Conservation (phyloP, 768 basidiomycete genomes). For the Gloeophyllum trabeum region DNA sequence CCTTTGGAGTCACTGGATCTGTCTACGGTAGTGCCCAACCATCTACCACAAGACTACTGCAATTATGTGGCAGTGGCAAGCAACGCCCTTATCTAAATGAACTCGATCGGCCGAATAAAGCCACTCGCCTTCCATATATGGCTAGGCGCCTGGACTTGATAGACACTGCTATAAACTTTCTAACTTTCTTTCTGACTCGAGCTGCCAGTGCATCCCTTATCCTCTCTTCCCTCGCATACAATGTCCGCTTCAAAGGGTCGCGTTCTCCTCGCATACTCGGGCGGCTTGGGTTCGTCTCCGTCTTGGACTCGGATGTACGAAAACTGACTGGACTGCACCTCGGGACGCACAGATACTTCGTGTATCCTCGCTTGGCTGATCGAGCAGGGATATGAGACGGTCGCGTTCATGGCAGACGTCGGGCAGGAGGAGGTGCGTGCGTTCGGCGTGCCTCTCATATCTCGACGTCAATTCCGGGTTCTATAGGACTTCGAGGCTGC, state of each 20-base stretch:
- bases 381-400: conserved; percentile 95
- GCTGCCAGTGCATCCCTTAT: neutral
- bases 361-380: conserved; percentile 99
- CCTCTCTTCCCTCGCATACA: neutral
- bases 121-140: no score
- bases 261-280: conserved; percentile 95
- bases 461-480: neutral
- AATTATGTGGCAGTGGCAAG: no score
- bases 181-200: no score
- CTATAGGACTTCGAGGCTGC: conserved; percentile 41
- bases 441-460: neutral
- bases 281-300: conserved; percentile 66
- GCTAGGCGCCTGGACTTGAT: no score
- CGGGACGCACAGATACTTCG: conserved; percentile 65
- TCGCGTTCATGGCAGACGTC: conserved; percentile 95
- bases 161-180: no score
- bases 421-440: conserved; percentile 73
- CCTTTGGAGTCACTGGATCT: no score
- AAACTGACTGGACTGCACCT: conserved; percentile 1
- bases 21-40: no score
- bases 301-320: neutral
- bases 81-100: no score
- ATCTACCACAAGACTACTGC: no score
- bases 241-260: conserved; percentile 60
- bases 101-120: no score